phyloP scores from a whole-genome alignment of 345 rosid genomes.

The Eucalyptus virginea region DNA sequence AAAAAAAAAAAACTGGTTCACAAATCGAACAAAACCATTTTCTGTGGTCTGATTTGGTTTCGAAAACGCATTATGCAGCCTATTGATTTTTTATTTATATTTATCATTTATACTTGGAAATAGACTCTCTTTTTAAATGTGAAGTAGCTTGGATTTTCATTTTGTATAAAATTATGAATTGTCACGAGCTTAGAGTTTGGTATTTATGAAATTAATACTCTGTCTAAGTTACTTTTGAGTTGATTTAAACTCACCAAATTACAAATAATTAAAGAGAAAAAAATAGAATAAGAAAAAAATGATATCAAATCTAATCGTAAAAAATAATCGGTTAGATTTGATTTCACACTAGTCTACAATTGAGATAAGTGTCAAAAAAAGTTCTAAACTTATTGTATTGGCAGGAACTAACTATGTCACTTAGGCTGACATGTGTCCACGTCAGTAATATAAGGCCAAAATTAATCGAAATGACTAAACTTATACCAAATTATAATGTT shows the following conservation, averaged over 20 bases:
- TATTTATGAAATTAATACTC: too few relatives aligned
- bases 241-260: too few relatives aligned
- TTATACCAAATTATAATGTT: too few relatives aligned
- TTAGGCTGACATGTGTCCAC: rapidly evolving
- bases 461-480: rapidly evolving
- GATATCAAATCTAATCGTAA: too few relatives aligned
- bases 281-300: too few relatives aligned
- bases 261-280: too few relatives aligned
- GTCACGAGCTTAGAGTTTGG: neutral
- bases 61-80: neutral
- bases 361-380: too few relatives aligned
- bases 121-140: neutral
- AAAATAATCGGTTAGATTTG: rapidly evolving
- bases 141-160: neutral
- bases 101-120: neutral
- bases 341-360: too few relatives aligned
- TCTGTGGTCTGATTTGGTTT: neutral
- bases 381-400: too few relatives aligned
- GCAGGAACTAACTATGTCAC: rapidly evolving
- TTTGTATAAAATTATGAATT: too few relatives aligned
- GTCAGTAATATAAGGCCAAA: rapidly evolving
- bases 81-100: too few relatives aligned
- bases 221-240: too few relatives aligned
- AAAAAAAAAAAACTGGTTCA: neutral
- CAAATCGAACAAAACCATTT: neutral